Percentiles rank a stretch among this genome's conserved stretches.
phyloP scores from a whole-genome alignment of 345 rosid species.

The Microcos paniculata region DNA sequence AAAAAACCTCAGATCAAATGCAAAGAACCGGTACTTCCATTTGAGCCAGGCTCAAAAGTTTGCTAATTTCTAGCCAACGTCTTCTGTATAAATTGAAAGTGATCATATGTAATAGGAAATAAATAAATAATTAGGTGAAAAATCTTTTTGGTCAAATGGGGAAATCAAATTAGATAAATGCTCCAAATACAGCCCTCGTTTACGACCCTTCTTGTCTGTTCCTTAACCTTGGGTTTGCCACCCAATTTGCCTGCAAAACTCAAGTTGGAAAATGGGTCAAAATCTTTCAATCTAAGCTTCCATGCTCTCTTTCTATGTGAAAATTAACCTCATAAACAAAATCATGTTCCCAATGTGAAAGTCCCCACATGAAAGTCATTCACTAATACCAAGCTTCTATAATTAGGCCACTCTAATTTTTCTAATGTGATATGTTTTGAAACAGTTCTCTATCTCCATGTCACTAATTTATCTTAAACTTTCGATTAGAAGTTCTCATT shows the following conservation, averaged over 20 bases:
- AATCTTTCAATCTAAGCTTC: conserved; percentile 43
- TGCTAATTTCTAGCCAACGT: conserved; percentile 30
- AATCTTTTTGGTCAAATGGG: conserved; percentile 29
- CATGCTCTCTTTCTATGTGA: conserved; percentile 42
- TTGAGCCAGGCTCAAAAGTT: too few species aligned
- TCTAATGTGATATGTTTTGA: background rate
- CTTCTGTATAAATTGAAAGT: conserved; percentile 25
- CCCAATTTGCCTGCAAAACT: conserved; percentile 16
- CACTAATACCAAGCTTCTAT: background rate
- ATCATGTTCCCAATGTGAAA: conserved; percentile 27
- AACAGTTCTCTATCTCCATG: background rate
- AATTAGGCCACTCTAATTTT: background rate
- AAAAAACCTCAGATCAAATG: too few species aligned
- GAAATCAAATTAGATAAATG: conserved; percentile 34
- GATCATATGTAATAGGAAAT: conserved; percentile 17
- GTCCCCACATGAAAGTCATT: conserved; percentile 19
- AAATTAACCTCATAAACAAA: conserved; percentile 16
- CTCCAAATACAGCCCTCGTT: conserved; percentile 18
- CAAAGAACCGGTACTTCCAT: too few species aligned
- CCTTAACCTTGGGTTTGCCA: conserved; percentile 6
- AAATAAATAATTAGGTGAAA: conserved; percentile 23
- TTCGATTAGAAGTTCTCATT: too few species aligned
- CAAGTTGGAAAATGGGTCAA: conserved; percentile 37
- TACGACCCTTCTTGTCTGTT: conserved; percentile 16
- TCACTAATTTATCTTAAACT: too few species aligned